Evolutionary conservation across 2,329 filamentous ascomycete species (phyloP).

Genomic region (Penicillium crustosum): DNA sequence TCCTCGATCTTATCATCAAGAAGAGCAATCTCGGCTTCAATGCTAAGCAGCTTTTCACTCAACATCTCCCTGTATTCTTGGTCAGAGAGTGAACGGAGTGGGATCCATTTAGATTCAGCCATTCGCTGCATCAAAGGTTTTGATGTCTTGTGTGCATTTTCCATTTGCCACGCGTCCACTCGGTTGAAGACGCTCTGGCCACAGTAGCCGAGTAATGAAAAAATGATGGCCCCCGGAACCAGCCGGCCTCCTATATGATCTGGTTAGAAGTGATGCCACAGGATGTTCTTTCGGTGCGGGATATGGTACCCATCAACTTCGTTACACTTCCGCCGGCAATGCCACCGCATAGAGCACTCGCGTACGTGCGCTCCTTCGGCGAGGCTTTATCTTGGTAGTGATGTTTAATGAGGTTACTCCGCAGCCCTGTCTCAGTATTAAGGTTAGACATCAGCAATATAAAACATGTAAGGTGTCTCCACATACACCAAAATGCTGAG

Average conservation of each 20-base stretch:
- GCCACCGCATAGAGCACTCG: slow-evolving; percentile 69
- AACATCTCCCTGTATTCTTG: slow-evolving; percentile 71
- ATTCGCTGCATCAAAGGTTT: slow-evolving; percentile 51
- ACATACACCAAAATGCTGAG: slow-evolving; percentile 71
- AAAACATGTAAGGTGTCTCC: background rate
- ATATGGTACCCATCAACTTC: slow-evolving; percentile 52
- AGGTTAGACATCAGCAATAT: slow-evolving; percentile 6
- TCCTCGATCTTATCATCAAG: slow-evolving; percentile 72
- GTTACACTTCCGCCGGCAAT: slow-evolving; percentile 62
- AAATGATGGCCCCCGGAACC: slow-evolving; percentile 60
- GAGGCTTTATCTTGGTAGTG: slow-evolving; percentile 54
- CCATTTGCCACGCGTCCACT: slow-evolving; percentile 49
- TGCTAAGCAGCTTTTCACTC: slow-evolving; percentile 65
- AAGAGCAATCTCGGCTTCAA: slow-evolving; percentile 75
- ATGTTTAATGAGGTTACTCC: slow-evolving; percentile 48
- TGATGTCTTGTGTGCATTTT: slow-evolving; percentile 34
- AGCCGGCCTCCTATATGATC: slow-evolving; percentile 54
- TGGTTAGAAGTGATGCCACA: slow-evolving; percentile 4
- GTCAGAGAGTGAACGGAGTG: slow-evolving; percentile 68
- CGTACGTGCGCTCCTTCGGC: slow-evolving; percentile 60
- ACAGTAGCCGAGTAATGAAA: slow-evolving; percentile 56
- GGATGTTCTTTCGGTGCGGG: background rate
- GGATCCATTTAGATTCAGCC: slow-evolving; percentile 67
- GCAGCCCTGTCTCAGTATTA: slow-evolving; percentile 33
- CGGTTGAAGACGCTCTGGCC: slow-evolving; percentile 59